Base-by-base conservation (phyloP, 2,329 filamentous ascomycete species). In the Pseudocercospora vitis region DNA sequence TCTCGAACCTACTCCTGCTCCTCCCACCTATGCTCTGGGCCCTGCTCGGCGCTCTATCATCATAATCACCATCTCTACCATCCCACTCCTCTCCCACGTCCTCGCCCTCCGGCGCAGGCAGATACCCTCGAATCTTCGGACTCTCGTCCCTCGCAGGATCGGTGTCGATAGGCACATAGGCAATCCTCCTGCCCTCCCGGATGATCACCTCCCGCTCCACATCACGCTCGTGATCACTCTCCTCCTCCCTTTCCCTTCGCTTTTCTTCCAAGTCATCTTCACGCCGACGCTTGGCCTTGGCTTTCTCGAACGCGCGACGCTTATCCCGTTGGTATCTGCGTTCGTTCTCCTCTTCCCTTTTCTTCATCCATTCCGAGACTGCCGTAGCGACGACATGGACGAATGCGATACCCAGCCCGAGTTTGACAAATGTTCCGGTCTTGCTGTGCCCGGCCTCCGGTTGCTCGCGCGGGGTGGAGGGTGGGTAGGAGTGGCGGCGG, bases 181-280 rank as follows among this genome's bases (percentile, higher is more conserved):
- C 49, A 11, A 56, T 48, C 18, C 53, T 48, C 19, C 53, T 48
- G 1, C 53, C 53, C 32, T 52, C 49, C 18, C 53, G 29, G 19
- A 56, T 56, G 28, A 52, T 49, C 6, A 48, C 45, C n/a, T 56
- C 53, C 2, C 53, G 42, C 21, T 56, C 53, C 11, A 48, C 49
- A 32, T 39, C 47, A 7, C n/a, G n/a, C n/a, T 49, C 49, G 8
- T 42, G 32, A 24, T 55, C 53, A 2, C 39, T 35, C 23, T 68
- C 66, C 66, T 7, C 68, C 63, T 9, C 63, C 67, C 48, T 65
- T 64, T n/a, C 57, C 53, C 21, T 40, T 16, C 50, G 50, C 50
- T 53, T 49, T 39, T 56, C 54, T 2, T 47, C 26, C 11, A 40
- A 24, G 4, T 56, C 54, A 35, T 56, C 54, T 7, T 56, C 50